A percentile compares a stretch with the other conserved stretches of the same genome.
Conservation (phyloP, 257 asterid species). For the Linaria vulgaris region DNA sequence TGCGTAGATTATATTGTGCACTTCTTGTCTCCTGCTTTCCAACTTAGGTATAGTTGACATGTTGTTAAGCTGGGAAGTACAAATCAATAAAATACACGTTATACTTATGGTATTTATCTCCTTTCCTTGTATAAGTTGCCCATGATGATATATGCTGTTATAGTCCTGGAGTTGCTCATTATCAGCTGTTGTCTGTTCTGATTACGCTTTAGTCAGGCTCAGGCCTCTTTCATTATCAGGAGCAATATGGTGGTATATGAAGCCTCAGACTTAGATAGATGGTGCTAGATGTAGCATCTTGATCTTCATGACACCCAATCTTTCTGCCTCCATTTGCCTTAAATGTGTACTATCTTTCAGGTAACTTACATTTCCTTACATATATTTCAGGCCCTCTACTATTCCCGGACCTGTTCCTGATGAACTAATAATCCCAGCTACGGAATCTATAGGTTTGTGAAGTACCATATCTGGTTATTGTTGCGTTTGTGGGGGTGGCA, state of each 20-base stretch:
- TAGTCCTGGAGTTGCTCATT: conserved; percentile 5
- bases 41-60: not conserved
- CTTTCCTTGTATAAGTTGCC: conserved; percentile 5
- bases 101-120: conserved; percentile 4
- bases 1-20: not conserved
- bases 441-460: conserved; percentile 78
- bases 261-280: not conserved
- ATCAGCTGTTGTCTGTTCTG: conserved; percentile 1
- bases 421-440: conserved; percentile 71
- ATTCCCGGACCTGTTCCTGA: conserved; percentile 98
- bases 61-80: not conserved
- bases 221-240: conserved; percentile 11
- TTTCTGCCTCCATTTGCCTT: not conserved
- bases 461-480: not conserved
- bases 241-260: not conserved
- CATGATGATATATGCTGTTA: too few species aligned
- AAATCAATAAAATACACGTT: not conserved
- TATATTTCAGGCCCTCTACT: conserved; percentile 67
- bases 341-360: conserved; percentile 3
- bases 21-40: too few species aligned
- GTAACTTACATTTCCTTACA: not conserved
- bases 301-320: not conserved
- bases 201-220: conserved; percentile 8
- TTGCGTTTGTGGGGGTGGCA: too few species aligned
- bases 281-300: not conserved